Base-by-base conservation (phyloP, 495 filamentous ascomycete species). In the Penicillium bovifimosum region DNA sequence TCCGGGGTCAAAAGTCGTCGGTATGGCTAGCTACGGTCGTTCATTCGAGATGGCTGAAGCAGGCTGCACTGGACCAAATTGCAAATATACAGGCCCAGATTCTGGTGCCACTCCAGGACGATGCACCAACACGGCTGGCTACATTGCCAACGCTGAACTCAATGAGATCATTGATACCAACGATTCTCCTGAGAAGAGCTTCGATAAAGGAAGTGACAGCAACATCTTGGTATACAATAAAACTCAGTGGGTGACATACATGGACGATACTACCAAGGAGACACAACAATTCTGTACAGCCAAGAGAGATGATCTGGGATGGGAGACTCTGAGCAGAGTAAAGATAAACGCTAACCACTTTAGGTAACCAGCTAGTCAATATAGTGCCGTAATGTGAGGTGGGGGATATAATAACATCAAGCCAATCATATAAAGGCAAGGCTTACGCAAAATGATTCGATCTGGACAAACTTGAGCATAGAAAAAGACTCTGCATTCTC, bases 181-280 rank as follows among this genome's bases (percentile, higher is more conserved):
- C 7, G 11, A 14, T 9, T 3, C 24, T 1, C 11, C 13, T 5
- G 16, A 29, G 10, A 13, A 3, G 1, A 9, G 1, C 3, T n/a
- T n/a, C 9, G 41, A 43, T n/a, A 16, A 43, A 16, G 10, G 2
- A 3, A 43, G 41, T n/a, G n/a, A 43, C 41, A 29, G 10, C 9
- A 29, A 43, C 13, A 43, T 43, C 9, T 10, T 68, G 0, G 57
- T 71, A 8, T 75, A 69, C 29, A 41, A 66, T 36, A 41, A 55
- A 5, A 63, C 42, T 26, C 54, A 70, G 3, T 72, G 69, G 52
- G 61, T 68, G 3, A 61, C 64, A 11, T 74, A 64, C 46, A 76
- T 78, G 73, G 53, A 56, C 44, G 39, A 52, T 14, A 27, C 48
- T 16, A 66, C 44, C 44, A 69, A 66, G 50, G n/a, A n/a, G n/a